phyloP scores from a whole-genome alignment of 148 eudicot genomes.

The Drosera capensis region DNA sequence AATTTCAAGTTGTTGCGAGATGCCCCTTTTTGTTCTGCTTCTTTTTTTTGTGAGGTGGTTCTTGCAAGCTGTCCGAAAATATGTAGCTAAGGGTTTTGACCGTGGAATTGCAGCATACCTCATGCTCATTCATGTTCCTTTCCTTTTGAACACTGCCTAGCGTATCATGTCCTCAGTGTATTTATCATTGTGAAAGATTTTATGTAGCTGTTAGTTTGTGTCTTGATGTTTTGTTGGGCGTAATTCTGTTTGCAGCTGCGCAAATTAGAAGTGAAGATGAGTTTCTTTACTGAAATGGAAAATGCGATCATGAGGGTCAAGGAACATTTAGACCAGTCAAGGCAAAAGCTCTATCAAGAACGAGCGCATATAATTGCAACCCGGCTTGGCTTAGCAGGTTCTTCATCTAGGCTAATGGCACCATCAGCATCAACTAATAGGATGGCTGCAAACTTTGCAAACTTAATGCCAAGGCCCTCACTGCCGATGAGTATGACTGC shows the following conservation, averaged over 20 bases:
- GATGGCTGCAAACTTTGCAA: slow-evolving; percentile 33
- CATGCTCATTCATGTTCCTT: too few species aligned
- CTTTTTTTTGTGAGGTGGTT: too few species aligned
- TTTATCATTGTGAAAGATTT: not conserved
- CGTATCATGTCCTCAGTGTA: not conserved
- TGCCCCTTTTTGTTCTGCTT: too few species aligned
- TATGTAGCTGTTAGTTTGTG: slow-evolving; percentile 2
- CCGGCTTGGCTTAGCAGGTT: slow-evolving; percentile 53
- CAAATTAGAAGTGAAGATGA: slow-evolving; percentile 77
- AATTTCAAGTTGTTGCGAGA: too few species aligned
- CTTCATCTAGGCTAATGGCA: slow-evolving; percentile 44
- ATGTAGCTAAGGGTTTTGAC: too few species aligned
- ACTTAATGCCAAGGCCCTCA: slow-evolving; percentile 42
- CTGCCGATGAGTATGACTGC: slow-evolving; percentile 36
- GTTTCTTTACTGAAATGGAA: slow-evolving; percentile 79
- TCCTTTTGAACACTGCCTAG: too few species aligned
- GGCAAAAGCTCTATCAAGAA: slow-evolving; percentile 71
- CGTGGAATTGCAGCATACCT: too few species aligned
- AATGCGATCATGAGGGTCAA: slow-evolving; percentile 46
- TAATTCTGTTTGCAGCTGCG: slow-evolving; percentile 38
- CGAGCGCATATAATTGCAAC: slow-evolving; percentile 77
- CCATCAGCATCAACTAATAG: slow-evolving; percentile 45
- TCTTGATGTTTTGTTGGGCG: slow-evolving; percentile 3
- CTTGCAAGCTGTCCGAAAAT: too few species aligned
- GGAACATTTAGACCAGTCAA: slow-evolving; percentile 75